phyloP scores from a whole-genome alignment of 2,329 filamentous ascomycete species.

The Ceratocystis destructans region DNA sequence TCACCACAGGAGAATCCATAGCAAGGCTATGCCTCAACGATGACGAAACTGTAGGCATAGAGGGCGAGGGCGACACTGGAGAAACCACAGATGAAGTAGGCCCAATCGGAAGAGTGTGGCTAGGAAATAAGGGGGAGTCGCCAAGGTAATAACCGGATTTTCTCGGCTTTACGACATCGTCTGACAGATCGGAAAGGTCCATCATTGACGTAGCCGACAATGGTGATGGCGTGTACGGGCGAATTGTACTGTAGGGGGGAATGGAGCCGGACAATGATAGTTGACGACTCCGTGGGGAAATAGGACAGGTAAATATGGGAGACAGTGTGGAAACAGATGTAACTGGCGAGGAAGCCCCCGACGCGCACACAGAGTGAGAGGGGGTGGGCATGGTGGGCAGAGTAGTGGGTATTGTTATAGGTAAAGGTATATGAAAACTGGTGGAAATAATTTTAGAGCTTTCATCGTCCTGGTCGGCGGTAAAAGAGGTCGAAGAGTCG shows the following conservation, averaged over 20 bases:
- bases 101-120: not conserved
- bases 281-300: not conserved
- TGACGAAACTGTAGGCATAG: not conserved
- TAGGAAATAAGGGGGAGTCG: conserved; percentile 7
- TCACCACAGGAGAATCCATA: not conserved
- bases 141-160: not conserved
- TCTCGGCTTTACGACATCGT: not conserved
- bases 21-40: not conserved
- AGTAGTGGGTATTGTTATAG: conserved; percentile 13
- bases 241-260: not conserved
- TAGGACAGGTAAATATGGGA: not conserved
- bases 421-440: not conserved
- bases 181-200: not conserved
- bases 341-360: conserved; percentile 14
- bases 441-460: conserved; percentile 1
- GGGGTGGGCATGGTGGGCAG: conserved; percentile 10
- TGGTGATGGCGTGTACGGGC: conserved; percentile 16
- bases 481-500: conserved; percentile 1
- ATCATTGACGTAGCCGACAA: conserved; percentile 11
- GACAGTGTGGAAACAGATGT: conserved; percentile 12
- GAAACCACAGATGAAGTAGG: not conserved
- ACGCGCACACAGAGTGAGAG: conserved; percentile 13
- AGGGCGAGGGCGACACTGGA: not conserved
- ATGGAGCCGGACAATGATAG: conserved; percentile 8
- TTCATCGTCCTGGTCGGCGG: not conserved